A percentile compares a stretch with the other conserved stretches of the same genome.
Conservation (phyloP, 495 filamentous ascomycete species). For the Glutinoglossum americanum region DNA sequence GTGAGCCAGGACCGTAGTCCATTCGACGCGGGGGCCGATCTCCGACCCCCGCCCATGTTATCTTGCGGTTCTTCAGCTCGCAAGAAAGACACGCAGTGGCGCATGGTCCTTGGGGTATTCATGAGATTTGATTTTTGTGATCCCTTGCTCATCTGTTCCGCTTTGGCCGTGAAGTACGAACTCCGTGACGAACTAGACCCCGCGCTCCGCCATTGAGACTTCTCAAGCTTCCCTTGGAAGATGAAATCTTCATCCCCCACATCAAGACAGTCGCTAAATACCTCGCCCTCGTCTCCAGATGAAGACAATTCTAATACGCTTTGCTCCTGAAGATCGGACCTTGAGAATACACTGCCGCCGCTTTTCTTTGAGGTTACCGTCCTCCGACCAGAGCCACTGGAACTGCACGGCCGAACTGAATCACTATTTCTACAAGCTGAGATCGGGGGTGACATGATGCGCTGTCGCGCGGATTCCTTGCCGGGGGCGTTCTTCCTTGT, state of each 20-base stretch:
- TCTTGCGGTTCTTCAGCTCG: neutral
- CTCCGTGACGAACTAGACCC: neutral
- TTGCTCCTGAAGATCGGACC: conserved; percentile 24
- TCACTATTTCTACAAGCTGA: neutral
- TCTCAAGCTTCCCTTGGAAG: neutral
- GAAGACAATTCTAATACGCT: conserved; percentile 36
- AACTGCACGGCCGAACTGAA: neutral
- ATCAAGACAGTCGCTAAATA: conserved; percentile 8
- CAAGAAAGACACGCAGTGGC: neutral
- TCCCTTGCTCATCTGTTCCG: neutral
- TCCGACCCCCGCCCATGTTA: neutral
- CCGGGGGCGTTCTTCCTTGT: conserved; percentile 20
- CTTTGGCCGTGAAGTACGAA: neutral
- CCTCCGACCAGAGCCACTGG: neutral
- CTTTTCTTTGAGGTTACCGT: conserved; percentile 17
- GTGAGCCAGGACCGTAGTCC: neutral
- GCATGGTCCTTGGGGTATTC: neutral
- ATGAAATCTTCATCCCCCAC: neutral
- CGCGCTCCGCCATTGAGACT: neutral
- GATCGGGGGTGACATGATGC: neutral
- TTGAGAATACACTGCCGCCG: conserved; percentile 24
- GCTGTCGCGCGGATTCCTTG: conserved; percentile 4
- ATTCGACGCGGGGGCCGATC: neutral
- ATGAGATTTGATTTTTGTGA: neutral
- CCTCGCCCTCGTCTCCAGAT: conserved; percentile 30